These are phyloP conservation scores for Saraca asoca DNA, from an alignment of 331 rosid species.

Conservation along the genomic window DNA sequence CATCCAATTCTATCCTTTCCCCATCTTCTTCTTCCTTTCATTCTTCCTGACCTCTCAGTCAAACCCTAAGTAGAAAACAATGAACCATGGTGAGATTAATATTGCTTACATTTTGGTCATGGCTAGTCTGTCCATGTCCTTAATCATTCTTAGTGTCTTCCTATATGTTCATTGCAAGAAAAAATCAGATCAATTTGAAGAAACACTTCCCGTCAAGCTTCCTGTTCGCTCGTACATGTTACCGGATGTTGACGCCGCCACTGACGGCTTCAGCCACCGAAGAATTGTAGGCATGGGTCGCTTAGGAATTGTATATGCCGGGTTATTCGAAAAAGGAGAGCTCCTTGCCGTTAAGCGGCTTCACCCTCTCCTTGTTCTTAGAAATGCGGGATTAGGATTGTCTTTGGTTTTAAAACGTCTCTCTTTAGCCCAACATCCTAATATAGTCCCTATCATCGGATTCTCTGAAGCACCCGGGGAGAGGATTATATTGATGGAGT, in stretches of 20 bases:
- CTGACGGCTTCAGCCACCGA: constrained; percentile 70
- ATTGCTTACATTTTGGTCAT: constrained; percentile 54
- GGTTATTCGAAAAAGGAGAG: constrained; percentile 38
- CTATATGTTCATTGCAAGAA: constrained; percentile 55
- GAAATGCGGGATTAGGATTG: constrained; percentile 76
- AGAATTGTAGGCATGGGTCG: constrained; percentile 78
- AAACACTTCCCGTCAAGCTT: constrained; percentile 48
- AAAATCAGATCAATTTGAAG: constrained; percentile 54
- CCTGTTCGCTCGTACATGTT: constrained; percentile 53
- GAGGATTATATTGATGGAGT: constrained; percentile 70
- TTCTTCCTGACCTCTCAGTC: no score
- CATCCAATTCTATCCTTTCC: no score
- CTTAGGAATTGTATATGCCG: constrained; percentile 79
- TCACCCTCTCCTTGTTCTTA: constrained; percentile 64
- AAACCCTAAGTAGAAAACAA: no score
- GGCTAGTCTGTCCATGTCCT: constrained; percentile 51
- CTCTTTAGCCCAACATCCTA: constrained; percentile 74
- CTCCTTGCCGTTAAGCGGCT: constrained; percentile 70
- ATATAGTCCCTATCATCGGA: constrained; percentile 71
- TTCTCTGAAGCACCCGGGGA: constrained; percentile 89
- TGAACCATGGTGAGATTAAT: constrained; percentile 46
- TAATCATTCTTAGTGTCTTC: constrained; percentile 47
- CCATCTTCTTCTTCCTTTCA: no score
- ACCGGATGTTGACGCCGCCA: constrained; percentile 60
- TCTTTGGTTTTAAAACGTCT: constrained; percentile 57